Base-by-base conservation (phyloP, 1,284 basidiomycete species). In the Stereum hirsutum region DNA sequence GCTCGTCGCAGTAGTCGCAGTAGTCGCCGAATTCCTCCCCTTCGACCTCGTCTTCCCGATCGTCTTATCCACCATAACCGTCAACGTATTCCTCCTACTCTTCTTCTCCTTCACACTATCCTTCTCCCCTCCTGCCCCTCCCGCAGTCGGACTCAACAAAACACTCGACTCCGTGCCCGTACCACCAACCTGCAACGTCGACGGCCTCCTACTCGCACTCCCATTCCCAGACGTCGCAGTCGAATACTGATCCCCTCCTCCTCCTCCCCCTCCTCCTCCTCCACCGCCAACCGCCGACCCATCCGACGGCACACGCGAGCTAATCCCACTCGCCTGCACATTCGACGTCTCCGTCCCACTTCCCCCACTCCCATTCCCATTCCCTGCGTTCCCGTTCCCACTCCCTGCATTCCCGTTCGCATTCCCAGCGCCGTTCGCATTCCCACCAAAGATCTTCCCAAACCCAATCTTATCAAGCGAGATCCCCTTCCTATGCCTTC, bases 381-480 rank as follows among this genome's bases (percentile, higher is more conserved):
- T n/a, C n/a, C n/a, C n/a, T n/a, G n/a, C n/a, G n/a, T n/a, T n/a
- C n/a, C n/a, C n/a, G n/a, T n/a, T n/a, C n/a, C n/a, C n/a, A n/a
- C n/a, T n/a, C n/a, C n/a, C n/a, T n/a, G n/a, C n/a, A n/a, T n/a
- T n/a, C n/a, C n/a, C n/a, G n/a, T n/a, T n/a, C n/a, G n/a, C n/a
- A n/a, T n/a, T n/a, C n/a, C n/a, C 28, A 31, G 28, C 28, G 14
- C 11, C 19, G 34, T 12, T 3, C 1, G 35, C 5, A 17, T 43
- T 20, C 27, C 55, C 51, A 27, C 70, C 66, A 42, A 86, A 74
- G 38, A 87, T 67, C 57, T 78, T 78, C 40, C 76, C 72, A 10
- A 87, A 67, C n/a, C 77, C 78, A 54, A 86, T 81, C 57, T 82
- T 82, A 66, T 86, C 84, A 49, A 84, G 68, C 0, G 83, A 86